Evolutionary conservation across 306 rosid genomes (phyloP), one percentile per base, ranked within the genome.

Genomic region (apple (Malus domestica)): DNA sequence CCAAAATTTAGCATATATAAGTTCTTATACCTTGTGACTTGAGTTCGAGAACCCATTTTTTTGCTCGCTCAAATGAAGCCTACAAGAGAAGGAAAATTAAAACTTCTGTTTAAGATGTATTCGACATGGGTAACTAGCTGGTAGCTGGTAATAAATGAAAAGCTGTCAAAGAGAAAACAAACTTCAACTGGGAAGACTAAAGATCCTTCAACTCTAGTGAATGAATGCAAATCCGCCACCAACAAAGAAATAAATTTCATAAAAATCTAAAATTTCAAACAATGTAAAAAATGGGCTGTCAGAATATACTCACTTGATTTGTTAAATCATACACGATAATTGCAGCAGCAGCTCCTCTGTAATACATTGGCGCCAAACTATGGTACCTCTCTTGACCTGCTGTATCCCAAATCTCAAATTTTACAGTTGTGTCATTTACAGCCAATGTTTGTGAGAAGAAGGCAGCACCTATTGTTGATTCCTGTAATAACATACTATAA

Each of bases 401-500:
- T 68, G 90, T 87, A 57, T 87, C 90, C 90, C 90, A 87, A 78
- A 87, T 87, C 82, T 87, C 90, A 73, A 87, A 87, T 70, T 87
- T 87, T 23, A 87, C 91, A 69, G 91, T 87, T 30, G 89, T 89
- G 23, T 87, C 91, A 76, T 87, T 85, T 46, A 87, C 91, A 12
- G 91, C 91, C 82, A 87, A 85, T 33, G 91, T 85, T 85, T 87
- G 91, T 22, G 91, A 87, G 82, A 87, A 87, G 78, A 87, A 87
- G 29, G 91, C 91, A 78, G 91, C 91, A 38, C 91, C 91, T 27
- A 87, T 87, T 8, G 91, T 87, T 13, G 91, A 87, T 85, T 87
- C 91, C 91, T 87, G 76, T 49, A 80, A 30, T 25, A 51, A 44
- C 49, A 75, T 54, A 65, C 15, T 35, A n/a, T 22, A 51, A 75